A percentile compares a stretch with the other conserved stretches of the same genome.
Conservation (phyloP, 495 filamentous ascomycete genomes). For the Trichoderma reesei region DNA sequence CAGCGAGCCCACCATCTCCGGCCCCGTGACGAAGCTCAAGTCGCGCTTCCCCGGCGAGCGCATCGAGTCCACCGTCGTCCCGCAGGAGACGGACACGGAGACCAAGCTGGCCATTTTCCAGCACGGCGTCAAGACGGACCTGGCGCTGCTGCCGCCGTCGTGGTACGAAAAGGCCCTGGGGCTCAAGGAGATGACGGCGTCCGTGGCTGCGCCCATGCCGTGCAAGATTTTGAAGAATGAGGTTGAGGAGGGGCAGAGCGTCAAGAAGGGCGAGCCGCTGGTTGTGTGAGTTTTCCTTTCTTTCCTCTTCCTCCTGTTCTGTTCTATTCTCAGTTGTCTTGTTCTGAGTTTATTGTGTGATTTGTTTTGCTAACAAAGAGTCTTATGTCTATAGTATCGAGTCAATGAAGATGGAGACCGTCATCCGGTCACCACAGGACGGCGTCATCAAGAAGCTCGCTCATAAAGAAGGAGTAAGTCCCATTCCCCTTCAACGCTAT, state of each 20-base stretch:
- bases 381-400: slow-evolving; percentile 58
- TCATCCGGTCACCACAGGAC: slow-evolving; percentile 79
- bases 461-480: slow-evolving; percentile 76
- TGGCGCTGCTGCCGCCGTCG: slow-evolving; percentile 54
- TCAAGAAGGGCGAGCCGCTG: slow-evolving; percentile 77
- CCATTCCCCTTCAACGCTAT: background rate
- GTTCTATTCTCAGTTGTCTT: background rate
- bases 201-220: slow-evolving; percentile 82
- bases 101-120: slow-evolving; percentile 74
- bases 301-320: background rate
- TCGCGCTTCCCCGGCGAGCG: slow-evolving; percentile 68
- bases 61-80: slow-evolving; percentile 69
- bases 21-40: slow-evolving; percentile 27
- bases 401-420: slow-evolving; percentile 99
- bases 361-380: too few species aligned
- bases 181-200: slow-evolving; percentile 67
- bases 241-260: slow-evolving; percentile 66
- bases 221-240: slow-evolving; percentile 86
- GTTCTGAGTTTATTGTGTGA: too few species aligned
- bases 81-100: slow-evolving; percentile 38
- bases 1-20: slow-evolving; percentile 21
- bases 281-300: slow-evolving; percentile 53
- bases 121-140: slow-evolving; percentile 63
- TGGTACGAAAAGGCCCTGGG: slow-evolving; percentile 87
- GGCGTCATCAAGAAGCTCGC: slow-evolving; percentile 74